phyloP scores from a whole-genome alignment of 164 flowering plant species.

The Cinnamomum micranthum region DNA sequence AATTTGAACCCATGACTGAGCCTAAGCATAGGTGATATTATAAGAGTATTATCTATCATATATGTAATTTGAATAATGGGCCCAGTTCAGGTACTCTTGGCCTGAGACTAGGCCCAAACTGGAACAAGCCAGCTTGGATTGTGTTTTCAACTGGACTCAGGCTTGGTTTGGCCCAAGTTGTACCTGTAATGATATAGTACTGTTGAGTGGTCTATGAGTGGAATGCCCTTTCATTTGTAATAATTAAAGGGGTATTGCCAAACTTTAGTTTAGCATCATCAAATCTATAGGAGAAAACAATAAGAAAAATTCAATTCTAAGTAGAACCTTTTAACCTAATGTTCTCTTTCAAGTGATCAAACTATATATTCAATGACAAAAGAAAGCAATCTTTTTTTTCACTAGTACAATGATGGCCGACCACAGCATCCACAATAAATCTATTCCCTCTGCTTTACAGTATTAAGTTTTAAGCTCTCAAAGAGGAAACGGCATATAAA shows the following conservation, averaged over 20 bases:
- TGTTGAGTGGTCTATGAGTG: background rate
- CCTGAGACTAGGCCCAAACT: too few relatives aligned
- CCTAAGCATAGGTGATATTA: too few relatives aligned
- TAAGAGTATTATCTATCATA: too few relatives aligned
- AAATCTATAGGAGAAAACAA: background rate
- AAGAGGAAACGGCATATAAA: constrained; percentile 6
- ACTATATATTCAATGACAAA: constrained; percentile 1
- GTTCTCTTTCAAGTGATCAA: constrained; percentile 8
- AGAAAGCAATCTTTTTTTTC: constrained; percentile 4
- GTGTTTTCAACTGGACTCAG: too few relatives aligned
- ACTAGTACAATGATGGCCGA: constrained; percentile 37
- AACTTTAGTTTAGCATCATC: background rate
- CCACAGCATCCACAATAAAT: constrained; percentile 27
- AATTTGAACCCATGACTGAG: too few relatives aligned
- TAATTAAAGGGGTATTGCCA: background rate
- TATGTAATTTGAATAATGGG: too few relatives aligned
- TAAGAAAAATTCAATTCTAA: background rate
- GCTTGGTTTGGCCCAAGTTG: too few relatives aligned
- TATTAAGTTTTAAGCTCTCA: constrained; percentile 27
- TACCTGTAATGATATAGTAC: background rate
- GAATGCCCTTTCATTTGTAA: background rate
- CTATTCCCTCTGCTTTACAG: constrained; percentile 19
- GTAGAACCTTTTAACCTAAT: background rate
- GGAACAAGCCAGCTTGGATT: too few relatives aligned
- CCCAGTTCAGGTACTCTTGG: too few relatives aligned